Base-by-base conservation (phyloP, 2,329 filamentous ascomycete genomes). In the Cladosporium halotolerans region DNA sequence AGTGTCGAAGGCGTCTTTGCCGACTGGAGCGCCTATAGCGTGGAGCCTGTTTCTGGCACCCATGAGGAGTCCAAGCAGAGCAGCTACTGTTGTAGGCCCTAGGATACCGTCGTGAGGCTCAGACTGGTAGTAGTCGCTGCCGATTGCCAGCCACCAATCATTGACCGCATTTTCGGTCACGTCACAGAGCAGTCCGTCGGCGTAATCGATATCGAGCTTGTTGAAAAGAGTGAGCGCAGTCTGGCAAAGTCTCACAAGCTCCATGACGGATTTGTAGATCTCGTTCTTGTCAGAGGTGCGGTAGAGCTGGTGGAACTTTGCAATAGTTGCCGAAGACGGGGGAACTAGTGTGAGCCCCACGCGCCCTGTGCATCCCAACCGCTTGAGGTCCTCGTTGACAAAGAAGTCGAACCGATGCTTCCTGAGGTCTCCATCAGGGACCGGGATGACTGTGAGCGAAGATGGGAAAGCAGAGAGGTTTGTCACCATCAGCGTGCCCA, bases 101-200 rank as follows among this genome's bases (percentile, higher is more conserved):
- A 99, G 74, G 18, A 95, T 90, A 10, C 92, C 92, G 71, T 99
- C 93, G 9, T 86, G 87, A 1, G 93, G 92, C 69, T 97, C 93
- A 33, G 90, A 82, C 52, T 92, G 95, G 74, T 92, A 96, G 64
- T 93, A 85, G 60, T 97, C 92, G 0, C 85, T 85, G 1, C 93
- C 93, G 55, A 96, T 86, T 63, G 96, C 89, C 1, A 88, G 85
- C 93, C 93, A 97, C 93, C 93, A 99, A 68, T 96, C 88, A 57
- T 85, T 86, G 62, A 97, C 83, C 1, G 91, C 89, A 57, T 80
- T 85, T 68, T 99, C 93, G 0, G 93, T 97, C 41, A 93, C 78
- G 72, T 99, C 93, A 68, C 93, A 99, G 3, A 99, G 79, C 19
- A 96, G 73, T 0, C 93, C 93, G 64, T 99, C 93, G 7, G 89